Evolutionary conservation across 768 basidiomycete genomes (phyloP).

Genomic region (Polyporus arcularius): DNA sequence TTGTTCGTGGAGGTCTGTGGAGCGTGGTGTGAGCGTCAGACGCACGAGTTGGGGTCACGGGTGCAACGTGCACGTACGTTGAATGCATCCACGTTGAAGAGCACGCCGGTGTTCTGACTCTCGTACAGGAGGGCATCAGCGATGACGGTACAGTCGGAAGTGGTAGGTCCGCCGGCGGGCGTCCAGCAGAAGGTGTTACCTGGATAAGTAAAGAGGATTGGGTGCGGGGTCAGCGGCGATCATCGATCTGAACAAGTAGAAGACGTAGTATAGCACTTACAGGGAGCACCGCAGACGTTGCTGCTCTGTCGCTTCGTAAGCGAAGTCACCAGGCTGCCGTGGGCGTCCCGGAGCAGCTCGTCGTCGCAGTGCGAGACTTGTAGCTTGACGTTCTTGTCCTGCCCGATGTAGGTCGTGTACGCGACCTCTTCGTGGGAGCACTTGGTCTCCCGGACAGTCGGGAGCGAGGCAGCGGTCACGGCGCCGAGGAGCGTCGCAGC

Average conservation of each 20-base stretch:
- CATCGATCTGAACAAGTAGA: background rate
- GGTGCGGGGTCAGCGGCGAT: background rate
- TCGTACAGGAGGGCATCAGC: constrained; percentile 50
- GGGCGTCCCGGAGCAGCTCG: background rate
- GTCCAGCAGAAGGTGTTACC: constrained; percentile 45
- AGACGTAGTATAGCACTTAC: constrained; percentile 29
- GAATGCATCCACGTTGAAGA: constrained; percentile 10
- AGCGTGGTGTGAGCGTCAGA: background rate
- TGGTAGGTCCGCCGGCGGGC: constrained; percentile 47
- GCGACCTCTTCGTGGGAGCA: constrained; percentile 5
- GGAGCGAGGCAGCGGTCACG: background rate
- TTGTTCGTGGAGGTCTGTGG: constrained; percentile 35
- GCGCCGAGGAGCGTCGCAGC: background rate
- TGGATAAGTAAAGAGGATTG: background rate
- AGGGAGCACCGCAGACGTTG: constrained; percentile 42
- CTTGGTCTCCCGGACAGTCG: background rate
- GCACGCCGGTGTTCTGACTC: constrained; percentile 44
- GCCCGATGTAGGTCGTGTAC: constrained; percentile 39
- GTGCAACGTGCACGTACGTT: background rate
- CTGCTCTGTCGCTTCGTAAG: constrained; percentile 29
- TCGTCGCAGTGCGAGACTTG: constrained; percentile 36
- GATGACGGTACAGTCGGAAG: constrained; percentile 50
- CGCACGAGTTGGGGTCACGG: background rate
- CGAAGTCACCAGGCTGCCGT: background rate
- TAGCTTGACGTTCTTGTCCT: constrained; percentile 45